Evolutionary conservation across 352 stramenopile species (phyloP).

Genomic region (Globisporangium apiculatum): DNA sequence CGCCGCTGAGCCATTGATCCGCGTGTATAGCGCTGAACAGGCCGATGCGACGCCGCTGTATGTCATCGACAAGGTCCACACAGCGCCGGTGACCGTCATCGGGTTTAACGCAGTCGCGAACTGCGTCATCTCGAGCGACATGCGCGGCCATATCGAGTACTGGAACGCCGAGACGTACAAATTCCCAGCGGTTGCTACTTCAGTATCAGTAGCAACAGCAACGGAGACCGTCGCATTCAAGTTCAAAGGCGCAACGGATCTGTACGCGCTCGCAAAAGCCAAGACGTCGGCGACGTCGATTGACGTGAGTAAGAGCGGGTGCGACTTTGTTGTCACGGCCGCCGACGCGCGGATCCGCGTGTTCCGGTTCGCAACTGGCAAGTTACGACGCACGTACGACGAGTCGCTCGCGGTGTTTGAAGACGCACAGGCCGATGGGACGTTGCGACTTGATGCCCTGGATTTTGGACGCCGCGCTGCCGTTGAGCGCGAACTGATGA

Average conservation of each 20-base stretch:
- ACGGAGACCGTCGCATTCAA: constrained; percentile 54
- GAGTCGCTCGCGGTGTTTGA: constrained; percentile 88
- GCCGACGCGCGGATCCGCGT: constrained; percentile 89
- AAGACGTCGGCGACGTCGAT: constrained; percentile 84
- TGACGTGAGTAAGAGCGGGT: constrained; percentile 54
- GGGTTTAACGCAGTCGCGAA: constrained; percentile 81
- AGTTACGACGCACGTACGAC: constrained; percentile 86
- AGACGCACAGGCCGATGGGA: constrained; percentile 63
- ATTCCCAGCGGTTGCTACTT: constrained; percentile 17
- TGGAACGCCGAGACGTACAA: constrained; percentile 82
- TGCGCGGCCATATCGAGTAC: constrained; percentile 92
- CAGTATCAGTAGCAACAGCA: not conserved
- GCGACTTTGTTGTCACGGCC: constrained; percentile 79
- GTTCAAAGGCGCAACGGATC: constrained; percentile 95
- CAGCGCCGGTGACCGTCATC: constrained; percentile 85
- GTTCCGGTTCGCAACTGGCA: constrained; percentile 84
- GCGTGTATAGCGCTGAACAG: constrained; percentile 86
- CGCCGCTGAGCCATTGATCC: constrained; percentile 47
- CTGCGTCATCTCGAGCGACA: constrained; percentile 90
- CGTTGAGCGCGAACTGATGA: constrained; percentile 70
- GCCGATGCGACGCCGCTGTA: constrained; percentile 40
- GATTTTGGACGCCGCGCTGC: constrained; percentile 84
- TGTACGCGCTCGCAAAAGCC: constrained; percentile 94
- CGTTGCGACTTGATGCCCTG: constrained; percentile 78
- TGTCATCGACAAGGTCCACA: constrained; percentile 84